Percentiles rank a stretch among this genome's conserved stretches.
phyloP scores from a whole-genome alignment of 148 eudicot species.

The Amaranthus palmeri region DNA sequence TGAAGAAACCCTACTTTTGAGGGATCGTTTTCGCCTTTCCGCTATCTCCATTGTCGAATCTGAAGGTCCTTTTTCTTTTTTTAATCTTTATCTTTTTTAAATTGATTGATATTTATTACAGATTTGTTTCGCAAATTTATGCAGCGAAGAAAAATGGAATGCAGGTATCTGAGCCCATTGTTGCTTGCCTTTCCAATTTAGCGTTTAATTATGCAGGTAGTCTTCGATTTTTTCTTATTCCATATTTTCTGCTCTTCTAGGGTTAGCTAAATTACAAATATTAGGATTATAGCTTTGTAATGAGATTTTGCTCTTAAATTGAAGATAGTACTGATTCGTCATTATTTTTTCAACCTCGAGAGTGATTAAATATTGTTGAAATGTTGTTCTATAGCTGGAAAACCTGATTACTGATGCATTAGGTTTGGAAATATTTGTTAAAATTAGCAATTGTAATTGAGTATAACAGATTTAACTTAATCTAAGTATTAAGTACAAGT shows the following conservation, averaged over 20 bases:
- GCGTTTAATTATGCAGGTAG: constrained; percentile 88
- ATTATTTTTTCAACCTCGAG: no score
- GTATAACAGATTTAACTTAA: neutral
- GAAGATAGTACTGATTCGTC: no score
- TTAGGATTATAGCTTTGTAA: neutral
- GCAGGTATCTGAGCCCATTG: constrained; percentile 68
- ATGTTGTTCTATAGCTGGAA: neutral
- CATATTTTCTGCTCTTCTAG: neutral
- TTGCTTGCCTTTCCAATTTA: constrained; percentile 73
- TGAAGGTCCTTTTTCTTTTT: constrained; percentile 45
- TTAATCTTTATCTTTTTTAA: neutral
- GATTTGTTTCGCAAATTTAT: constrained; percentile 1
- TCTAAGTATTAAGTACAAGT: neutral
- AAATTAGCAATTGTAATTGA: neutral
- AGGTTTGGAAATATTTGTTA: neutral
- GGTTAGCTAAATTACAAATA: constrained; percentile 1
- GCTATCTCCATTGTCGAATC: constrained; percentile 63
- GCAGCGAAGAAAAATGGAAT: constrained; percentile 62
- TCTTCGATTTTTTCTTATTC: neutral
- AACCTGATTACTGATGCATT: neutral
- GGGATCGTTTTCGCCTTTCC: constrained; percentile 74
- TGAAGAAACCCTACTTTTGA: constrained; percentile 41
- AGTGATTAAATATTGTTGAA: neutral
- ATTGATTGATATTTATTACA: constrained; percentile 4
- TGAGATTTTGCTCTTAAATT: neutral